Evolutionary conservation across 768 basidiomycete species (phyloP).

Genomic region (Tremella mesenterica): DNA sequence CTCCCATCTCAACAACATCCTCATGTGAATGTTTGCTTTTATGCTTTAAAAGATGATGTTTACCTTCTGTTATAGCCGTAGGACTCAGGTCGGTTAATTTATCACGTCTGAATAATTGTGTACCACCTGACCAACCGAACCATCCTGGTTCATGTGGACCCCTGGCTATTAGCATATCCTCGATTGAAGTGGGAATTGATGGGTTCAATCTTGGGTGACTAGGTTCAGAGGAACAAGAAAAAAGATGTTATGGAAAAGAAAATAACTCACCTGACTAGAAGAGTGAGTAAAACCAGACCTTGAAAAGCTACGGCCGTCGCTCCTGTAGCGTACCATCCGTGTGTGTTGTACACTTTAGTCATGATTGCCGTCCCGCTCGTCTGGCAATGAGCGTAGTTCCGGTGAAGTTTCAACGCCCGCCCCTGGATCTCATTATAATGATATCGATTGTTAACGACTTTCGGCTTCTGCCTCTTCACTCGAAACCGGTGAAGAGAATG

Average conservation of each 20-base stretch:
- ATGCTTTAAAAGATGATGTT: too few relatives aligned
- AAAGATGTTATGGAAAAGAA: background rate
- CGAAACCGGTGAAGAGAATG: background rate
- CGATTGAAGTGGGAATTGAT: too few relatives aligned
- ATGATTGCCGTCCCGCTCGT: conserved; percentile 72
- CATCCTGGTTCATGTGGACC: conserved; percentile 56
- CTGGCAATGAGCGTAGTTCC: conserved; percentile 7
- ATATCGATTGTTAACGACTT: too few relatives aligned
- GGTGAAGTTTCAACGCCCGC: too few relatives aligned
- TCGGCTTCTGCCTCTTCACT: too few relatives aligned
- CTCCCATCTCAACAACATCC: too few relatives aligned
- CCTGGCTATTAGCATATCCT: conserved; percentile 38
- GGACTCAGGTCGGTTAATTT: conserved; percentile 31
- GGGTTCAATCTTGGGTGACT: too few relatives aligned
- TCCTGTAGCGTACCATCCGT: conserved; percentile 65
- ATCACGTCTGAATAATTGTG: conserved; percentile 26
- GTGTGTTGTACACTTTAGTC: conserved; percentile 58
- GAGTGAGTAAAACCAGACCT: conserved; percentile 53
- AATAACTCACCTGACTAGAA: conserved; percentile 46
- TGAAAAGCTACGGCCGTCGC: conserved; percentile 55
- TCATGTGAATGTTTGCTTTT: too few relatives aligned
- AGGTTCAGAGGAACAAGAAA: background rate
- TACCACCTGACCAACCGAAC: conserved; percentile 47
- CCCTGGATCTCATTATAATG: too few relatives aligned
- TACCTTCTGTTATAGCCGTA: conserved; percentile 29